Evolutionary conservation across 2,329 filamentous ascomycete species (phyloP).

Genomic region (Blastomyces silverae): DNA sequence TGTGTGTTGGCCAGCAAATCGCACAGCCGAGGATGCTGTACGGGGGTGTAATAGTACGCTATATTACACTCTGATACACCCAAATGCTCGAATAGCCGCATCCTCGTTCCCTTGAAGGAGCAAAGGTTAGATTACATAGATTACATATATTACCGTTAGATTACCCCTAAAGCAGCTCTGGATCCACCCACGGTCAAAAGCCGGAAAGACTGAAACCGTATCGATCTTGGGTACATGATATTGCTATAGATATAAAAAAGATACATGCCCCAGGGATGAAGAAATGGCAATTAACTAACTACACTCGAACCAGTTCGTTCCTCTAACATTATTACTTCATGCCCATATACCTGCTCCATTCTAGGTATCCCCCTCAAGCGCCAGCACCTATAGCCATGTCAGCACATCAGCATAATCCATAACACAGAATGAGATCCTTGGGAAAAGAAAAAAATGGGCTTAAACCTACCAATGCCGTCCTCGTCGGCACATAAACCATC

Average conservation of each 20-base stretch:
- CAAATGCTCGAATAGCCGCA: background rate
- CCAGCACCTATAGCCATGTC: conserved; percentile 45
- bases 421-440: conserved; percentile 17
- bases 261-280: no score
- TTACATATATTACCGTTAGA: conserved; percentile 10
- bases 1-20: no score
- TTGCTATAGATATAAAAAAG: no score
- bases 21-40: background rate
- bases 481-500: conserved; percentile 80
- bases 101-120: no score
- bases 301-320: no score
- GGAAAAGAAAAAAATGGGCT: background rate
- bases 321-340: no score
- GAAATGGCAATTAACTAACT: no score
- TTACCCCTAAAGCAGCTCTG: background rate
- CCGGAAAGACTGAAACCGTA: background rate
- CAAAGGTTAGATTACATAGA: no score
- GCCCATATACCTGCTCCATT: background rate
- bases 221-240: no score
- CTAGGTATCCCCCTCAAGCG: conserved; percentile 39
- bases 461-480: conserved; percentile 68
- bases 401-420: conserved; percentile 14
- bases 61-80: background rate
- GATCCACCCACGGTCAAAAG: conserved; percentile 13
- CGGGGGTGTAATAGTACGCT: background rate